Evolutionary conservation across 805 yeast genomes (phyloP), one percentile per base, ranked within the genome.

Genomic region (Kodamaea kakaduensis): DNA sequence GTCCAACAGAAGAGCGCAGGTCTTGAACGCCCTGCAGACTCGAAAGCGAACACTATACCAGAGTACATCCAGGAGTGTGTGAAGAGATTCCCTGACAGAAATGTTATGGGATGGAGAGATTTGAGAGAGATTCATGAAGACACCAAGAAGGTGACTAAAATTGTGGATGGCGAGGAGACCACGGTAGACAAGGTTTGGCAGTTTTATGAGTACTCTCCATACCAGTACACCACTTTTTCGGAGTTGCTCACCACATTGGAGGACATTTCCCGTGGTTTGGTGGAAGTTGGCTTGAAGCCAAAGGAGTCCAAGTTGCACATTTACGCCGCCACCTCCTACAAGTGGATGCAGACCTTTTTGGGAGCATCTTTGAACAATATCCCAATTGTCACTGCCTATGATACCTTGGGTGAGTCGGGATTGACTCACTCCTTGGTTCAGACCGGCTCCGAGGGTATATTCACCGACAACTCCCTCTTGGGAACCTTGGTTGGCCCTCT

Each of bases 361-460:
- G 96, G 89, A 10, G 73, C 86, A 35, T 76, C 77, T 49, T 68
- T 88, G 34, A 96, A 87, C 61, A 64, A 74, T 32, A 81, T 93
- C 41, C 84, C 97, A 16, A 73, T 84, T 38, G 97, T 88, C 25
- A 93, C 98, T 10, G 97, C 98, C 24, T 93, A 93, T 61, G 97
- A 89, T 59, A 87, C 96, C 27, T 71, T 89, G 46, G 97, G 97
- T 39, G 95, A 87, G 61, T 72, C 73, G 23, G 96, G 96, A 16
- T 72, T 89, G 53, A 82, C 81, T 38, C 95, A 84, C 61, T 88
- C 97, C 3, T 70, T 93, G 53, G 71, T 74, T 25, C 85, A 89
- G 64, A 87, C 97, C 3, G 84, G 72, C 32, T 77, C 95, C 17
- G 69, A 61, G 36, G 95, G 81, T 15, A 69, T 93, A 41, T 87